phyloP scores from a whole-genome alignment of 1,284 basidiomycete species.

The Sutorius eximius region DNA sequence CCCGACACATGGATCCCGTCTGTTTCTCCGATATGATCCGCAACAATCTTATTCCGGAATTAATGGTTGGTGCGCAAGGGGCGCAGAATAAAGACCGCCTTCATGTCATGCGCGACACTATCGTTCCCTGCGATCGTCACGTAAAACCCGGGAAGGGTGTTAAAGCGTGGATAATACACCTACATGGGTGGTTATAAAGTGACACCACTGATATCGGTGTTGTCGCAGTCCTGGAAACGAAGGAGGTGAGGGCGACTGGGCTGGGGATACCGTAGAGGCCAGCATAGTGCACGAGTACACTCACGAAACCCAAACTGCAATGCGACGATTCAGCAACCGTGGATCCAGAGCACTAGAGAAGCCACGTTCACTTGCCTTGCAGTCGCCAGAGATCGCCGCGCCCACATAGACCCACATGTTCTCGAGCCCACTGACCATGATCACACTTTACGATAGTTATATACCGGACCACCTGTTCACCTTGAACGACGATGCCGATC shows the following conservation, averaged over 20 bases:
- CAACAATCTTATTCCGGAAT: constrained; percentile 8
- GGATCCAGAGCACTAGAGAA: no score
- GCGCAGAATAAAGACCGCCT: background rate
- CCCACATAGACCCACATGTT: no score
- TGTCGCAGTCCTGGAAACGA: constrained; percentile 11
- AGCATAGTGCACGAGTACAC: no score
- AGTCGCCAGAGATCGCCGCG: no score
- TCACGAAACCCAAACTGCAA: no score
- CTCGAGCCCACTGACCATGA: no score
- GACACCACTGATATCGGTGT: constrained; percentile 21
- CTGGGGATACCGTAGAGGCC: background rate
- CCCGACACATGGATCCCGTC: constrained; percentile 19
- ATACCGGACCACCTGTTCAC: no score
- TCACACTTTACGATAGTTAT: no score
- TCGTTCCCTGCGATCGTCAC: constrained; percentile 10
- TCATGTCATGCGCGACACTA: constrained; percentile 13
- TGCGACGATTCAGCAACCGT: no score
- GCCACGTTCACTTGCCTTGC: no score
- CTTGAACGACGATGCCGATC: no score
- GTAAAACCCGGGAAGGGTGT: constrained; percentile 10
- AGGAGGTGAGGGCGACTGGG: constrained; percentile 7
- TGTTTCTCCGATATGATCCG: constrained; percentile 16
- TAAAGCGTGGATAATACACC: background rate
- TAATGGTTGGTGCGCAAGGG: background rate
- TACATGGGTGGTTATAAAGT: constrained; percentile 12